Base-by-base conservation (phyloP, 202 grass and related monocot genomes). In the Bolboschoenoplectus hybrid region DNA sequence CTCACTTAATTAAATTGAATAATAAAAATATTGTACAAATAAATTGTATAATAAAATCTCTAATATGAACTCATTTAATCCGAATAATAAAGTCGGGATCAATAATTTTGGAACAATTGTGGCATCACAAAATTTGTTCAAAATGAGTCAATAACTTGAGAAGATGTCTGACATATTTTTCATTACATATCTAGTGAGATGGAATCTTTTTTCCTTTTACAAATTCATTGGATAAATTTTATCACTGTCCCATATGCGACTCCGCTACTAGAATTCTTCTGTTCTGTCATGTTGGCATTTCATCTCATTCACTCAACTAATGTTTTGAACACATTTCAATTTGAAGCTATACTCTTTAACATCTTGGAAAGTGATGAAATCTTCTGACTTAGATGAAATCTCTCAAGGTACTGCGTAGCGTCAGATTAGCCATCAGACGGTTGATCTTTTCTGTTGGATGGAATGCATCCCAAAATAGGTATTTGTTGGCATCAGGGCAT, bases 391-490 rank as follows among this genome's bases (percentile, higher is more conserved):
- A 89, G 9, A 91, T 12, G 7, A 97, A 83, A 56, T 93, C 86
- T 63, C 72, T 84, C 16, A 89, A 77, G 69, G 26, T 50, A 2
- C 65, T 74, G 1, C 45, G 34, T n/a, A 90, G 67, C 0, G 91
- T 90, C 5, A 66, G 38, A 14, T 86, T 87, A 45, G 88, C 88
- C 81, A 95, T 87, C 10, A 93, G 64, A 1, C 51, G 39, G 67
- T 95, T 92, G 7, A 92, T 74, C 87, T 95, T 97, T 83, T 97
- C 85, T 0, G 93, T 93, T 2, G 95, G 95, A 60, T 97, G 95
- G 86, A 97, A 93, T 2, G 95, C 86, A 80, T 97, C 95, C 93
- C 93, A 97, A 83, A 97, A 97, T 53, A 91, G 65, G 80, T 92
- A 97, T 81, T 88, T 92, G 72, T 79, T 58, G 0, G 95, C 91